Conservation (phyloP, 345 rosid genomes). For the Aegle marmelos region DNA sequence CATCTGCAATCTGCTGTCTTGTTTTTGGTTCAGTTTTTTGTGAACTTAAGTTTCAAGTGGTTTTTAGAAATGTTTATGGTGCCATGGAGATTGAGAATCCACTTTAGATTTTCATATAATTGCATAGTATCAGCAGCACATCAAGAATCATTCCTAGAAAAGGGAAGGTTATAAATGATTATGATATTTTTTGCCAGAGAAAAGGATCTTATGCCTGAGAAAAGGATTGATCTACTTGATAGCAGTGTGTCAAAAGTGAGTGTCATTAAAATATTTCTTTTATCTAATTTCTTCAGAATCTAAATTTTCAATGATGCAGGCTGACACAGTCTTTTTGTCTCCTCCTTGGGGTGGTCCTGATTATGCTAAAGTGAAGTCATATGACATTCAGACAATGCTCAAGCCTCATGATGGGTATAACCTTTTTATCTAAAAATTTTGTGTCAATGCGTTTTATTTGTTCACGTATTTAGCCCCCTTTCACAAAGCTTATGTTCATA, state of each 20-base stretch:
- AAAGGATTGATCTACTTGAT: background rate
- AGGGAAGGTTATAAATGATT: background rate
- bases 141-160: background rate
- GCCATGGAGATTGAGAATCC: background rate
- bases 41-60: background rate
- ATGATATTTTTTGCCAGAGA: background rate
- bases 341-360: conserved; percentile 99
- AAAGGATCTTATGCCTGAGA: background rate
- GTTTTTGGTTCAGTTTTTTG: background rate
- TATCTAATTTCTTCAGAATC: background rate
- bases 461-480: background rate
- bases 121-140: background rate
- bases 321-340: conserved; percentile 76
- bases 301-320: conserved; percentile 41
- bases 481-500: conserved; percentile 6
- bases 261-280: background rate
- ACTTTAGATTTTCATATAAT: background rate
- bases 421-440: background rate
- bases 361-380: conserved; percentile 58
- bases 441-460: background rate
- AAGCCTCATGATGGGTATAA: conserved; percentile 81
- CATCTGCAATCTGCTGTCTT: background rate
- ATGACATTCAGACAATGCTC: conserved; percentile 79
- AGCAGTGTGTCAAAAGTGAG: background rate
- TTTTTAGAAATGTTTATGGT: background rate